Evolutionary conservation across 2,329 filamentous ascomycete genomes (phyloP).

Genomic region (Parafenestella ontariensis): DNA sequence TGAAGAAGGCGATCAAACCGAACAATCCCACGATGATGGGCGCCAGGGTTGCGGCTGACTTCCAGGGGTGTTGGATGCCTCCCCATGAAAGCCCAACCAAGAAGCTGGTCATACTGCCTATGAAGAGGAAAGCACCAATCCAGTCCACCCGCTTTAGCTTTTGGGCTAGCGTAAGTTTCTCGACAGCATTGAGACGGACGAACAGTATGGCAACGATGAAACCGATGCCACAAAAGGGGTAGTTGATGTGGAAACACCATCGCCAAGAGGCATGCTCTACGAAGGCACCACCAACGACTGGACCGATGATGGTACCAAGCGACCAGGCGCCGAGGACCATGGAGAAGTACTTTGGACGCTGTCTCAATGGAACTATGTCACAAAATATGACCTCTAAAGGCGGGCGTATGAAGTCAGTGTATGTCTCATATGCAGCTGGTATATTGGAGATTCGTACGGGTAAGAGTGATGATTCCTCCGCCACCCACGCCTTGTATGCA

Average conservation of each 20-base stretch:
- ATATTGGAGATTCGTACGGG: constrained; percentile 12
- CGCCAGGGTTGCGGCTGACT: constrained; percentile 48
- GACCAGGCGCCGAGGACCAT: constrained; percentile 57
- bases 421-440: background rate
- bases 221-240: constrained; percentile 57
- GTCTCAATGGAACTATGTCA: constrained; percentile 53
- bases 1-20: constrained; percentile 40
- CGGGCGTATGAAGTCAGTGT: background rate
- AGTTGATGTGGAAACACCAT: constrained; percentile 71
- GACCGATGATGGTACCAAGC: constrained; percentile 61
- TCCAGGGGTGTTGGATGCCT: constrained; percentile 51
- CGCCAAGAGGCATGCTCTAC: constrained; percentile 61
- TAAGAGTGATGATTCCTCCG: constrained; percentile 50
- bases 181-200: constrained; percentile 26
- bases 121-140: constrained; percentile 51
- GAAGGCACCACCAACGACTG: constrained; percentile 58
- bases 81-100: constrained; percentile 55
- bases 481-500: constrained; percentile 50
- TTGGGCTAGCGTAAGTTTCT: constrained; percentile 22
- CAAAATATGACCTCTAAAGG: constrained; percentile 50
- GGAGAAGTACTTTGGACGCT: constrained; percentile 52
- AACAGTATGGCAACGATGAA: constrained; percentile 32
- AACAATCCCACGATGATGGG: constrained; percentile 48
- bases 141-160: constrained; percentile 50
- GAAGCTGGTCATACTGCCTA: constrained; percentile 47